These are phyloP conservation scores for Cronartium quercuum DNA, from an alignment of 1,284 basidiomycete genomes.

Conservation along the genomic window DNA sequence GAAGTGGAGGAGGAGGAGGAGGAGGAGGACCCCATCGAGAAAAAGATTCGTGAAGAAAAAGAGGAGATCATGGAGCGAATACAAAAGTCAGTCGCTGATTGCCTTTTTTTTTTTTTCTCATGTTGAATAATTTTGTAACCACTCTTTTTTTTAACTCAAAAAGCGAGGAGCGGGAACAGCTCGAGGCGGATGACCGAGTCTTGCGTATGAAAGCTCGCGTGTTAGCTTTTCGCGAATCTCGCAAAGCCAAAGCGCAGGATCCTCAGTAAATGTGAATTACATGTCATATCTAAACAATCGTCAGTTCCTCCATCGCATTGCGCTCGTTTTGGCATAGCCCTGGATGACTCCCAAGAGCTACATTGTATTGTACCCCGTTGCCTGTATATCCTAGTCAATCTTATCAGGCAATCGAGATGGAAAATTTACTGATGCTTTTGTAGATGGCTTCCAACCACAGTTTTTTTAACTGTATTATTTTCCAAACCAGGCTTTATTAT, in stretches of 20 bases:
- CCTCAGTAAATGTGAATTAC: neutral
- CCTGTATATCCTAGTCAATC: too few species aligned
- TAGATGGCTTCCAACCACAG: too few species aligned
- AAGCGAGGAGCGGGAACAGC: conserved; percentile 38
- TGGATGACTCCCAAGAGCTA: too few species aligned
- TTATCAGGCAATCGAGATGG: too few species aligned
- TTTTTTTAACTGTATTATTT: too few species aligned
- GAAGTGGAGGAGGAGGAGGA: conserved; percentile 72
- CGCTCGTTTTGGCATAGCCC: too few species aligned
- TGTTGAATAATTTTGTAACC: neutral
- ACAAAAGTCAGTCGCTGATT: conserved; percentile 22
- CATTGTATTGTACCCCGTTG: too few species aligned
- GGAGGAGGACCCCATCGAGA: conserved; percentile 63
- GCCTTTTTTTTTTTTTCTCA: neutral
- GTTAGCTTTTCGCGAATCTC: conserved; percentile 23
- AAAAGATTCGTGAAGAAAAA: conserved; percentile 51
- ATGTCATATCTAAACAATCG: too few species aligned
- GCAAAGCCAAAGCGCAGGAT: conserved; percentile 2
- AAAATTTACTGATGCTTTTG: too few species aligned
- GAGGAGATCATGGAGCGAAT: conserved; percentile 39
- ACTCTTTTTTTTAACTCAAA: neutral
- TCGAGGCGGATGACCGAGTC: conserved; percentile 36
- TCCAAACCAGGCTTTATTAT: too few species aligned
- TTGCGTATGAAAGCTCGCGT: conserved; percentile 36
- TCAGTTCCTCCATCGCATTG: too few species aligned